Evolutionary conservation across 306 rosid genomes (phyloP).

Genomic region (Glycyrrhiza uralensis): DNA sequence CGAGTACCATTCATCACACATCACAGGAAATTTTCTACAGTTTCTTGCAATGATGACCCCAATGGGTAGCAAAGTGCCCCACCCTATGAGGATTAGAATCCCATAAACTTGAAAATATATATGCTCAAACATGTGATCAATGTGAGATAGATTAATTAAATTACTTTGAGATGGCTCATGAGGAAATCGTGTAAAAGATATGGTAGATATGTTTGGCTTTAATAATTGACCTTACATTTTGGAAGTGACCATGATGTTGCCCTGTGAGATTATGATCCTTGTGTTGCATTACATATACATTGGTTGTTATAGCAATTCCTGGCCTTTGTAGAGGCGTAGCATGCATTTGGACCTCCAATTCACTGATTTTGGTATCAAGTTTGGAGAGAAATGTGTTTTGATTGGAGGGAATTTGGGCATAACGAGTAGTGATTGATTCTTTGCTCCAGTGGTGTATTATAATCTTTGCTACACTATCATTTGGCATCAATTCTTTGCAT

Average conservation of each 20-base stretch:
- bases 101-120: slow-evolving; percentile 30
- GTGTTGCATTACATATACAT: slow-evolving; percentile 12
- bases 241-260: slow-evolving; percentile 28
- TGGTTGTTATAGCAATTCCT: slow-evolving; percentile 25
- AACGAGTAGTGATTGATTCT: no score
- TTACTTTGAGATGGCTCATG: neutral
- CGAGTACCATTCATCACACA: slow-evolving; percentile 37
- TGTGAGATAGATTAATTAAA: neutral
- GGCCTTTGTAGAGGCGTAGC: neutral
- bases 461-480: no score
- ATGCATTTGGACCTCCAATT: slow-evolving; percentile 16
- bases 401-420: slow-evolving; percentile 18
- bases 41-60: slow-evolving; percentile 56
- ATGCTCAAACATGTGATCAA: neutral
- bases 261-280: neutral
- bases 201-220: neutral
- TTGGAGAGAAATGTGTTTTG: neutral
- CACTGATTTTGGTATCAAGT: slow-evolving; percentile 3
- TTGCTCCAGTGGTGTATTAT: no score
- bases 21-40: slow-evolving; percentile 35
- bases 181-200: neutral
- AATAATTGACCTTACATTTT: slow-evolving; percentile 32
- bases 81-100: slow-evolving; percentile 45
- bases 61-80: slow-evolving; percentile 56
- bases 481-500: no score